Evolutionary conservation across 164 flowering plant genomes (phyloP), one percentile per base, ranked within the genome.

Genomic region (Echeveria elegans): DNA sequence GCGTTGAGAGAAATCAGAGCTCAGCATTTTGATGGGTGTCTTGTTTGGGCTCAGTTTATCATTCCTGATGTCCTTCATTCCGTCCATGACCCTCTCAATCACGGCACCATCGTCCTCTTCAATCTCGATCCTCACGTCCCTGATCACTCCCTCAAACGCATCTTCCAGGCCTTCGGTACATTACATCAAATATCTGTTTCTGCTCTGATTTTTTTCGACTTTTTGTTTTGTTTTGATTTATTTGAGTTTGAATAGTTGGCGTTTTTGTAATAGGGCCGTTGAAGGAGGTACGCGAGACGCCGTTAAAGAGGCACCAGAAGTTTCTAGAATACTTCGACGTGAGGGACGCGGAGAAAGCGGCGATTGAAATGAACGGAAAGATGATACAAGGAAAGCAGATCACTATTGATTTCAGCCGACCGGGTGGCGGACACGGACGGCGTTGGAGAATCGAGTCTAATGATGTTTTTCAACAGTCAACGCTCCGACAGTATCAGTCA

Each of bases 41-140:
- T 83, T 0, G 88, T 90, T n/a, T 92, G 98, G 98, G 96, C 96
- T 28, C 88, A 88, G 76, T 92, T 79, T 68, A 65, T 69, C 0
- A 28, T 79, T 23, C 91, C 92, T 10, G 32, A 14, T 69, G 70
- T 75, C 36, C 23, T 64, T 11, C 50, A 52, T 18, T 75, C 69
- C 24, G 72, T 74, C 1, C 80, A 76, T 0, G 90, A 82, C 34
- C 86, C 85, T 21, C 60, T 61, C 15, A 94, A 94, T 75, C 98
- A 90, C 59, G 98, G 97, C n/a, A 89, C 96, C 15, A 45, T 94
- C 4, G 95, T 90, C 43, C 31, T 94, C 1, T 90, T 90, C 79
- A 88, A 94, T 73, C 75, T 94, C 76, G 88, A 84, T 65, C 65
- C 81, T 8, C 64, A 62, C 12, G 81, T 88, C 64, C 70, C 91